Percentiles rank a stretch among this genome's conserved stretches.
Conservation (phyloP, 108 stramenopile species). For the Skeletonema marinoi region DNA sequence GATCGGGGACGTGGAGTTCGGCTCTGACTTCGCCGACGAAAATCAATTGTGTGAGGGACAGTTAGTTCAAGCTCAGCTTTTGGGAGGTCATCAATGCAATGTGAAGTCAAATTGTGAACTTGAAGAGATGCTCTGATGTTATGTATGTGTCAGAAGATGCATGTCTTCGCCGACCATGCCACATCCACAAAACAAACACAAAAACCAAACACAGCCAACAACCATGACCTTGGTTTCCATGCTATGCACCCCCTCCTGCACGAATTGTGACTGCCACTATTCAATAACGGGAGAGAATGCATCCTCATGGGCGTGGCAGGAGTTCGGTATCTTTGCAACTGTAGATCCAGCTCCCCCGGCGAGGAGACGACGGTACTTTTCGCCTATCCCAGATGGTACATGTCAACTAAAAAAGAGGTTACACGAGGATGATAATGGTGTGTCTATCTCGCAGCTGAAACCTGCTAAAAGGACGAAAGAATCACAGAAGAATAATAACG, state of each 20-base stretch:
- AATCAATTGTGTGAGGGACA: too few relatives aligned
- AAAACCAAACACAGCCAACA: not conserved
- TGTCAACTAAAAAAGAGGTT: not conserved
- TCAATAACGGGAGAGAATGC: not conserved
- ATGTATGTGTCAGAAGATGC: too few relatives aligned
- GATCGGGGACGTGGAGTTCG: too few relatives aligned
- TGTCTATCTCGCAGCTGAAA: not conserved
- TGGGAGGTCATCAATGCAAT: too few relatives aligned
- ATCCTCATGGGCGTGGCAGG: not conserved
- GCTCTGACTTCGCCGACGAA: too few relatives aligned
- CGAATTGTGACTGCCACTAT: not conserved
- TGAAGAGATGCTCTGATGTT: too few relatives aligned
- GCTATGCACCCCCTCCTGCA: not conserved
- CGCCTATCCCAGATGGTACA: not conserved
- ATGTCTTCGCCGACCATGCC: too few relatives aligned
- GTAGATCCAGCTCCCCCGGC: not conserved
- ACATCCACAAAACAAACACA: too few relatives aligned
- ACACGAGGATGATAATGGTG: not conserved
- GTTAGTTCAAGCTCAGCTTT: too few relatives aligned
- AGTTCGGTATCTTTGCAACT: not conserved
- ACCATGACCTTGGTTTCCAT: not conserved
- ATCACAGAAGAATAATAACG: not conserved
- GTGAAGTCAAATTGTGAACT: too few relatives aligned
- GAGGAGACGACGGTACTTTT: not conserved
- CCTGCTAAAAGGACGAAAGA: not conserved